Base-by-base conservation (phyloP, 306 rosid genomes). In the Dalbergia cultrata region DNA sequence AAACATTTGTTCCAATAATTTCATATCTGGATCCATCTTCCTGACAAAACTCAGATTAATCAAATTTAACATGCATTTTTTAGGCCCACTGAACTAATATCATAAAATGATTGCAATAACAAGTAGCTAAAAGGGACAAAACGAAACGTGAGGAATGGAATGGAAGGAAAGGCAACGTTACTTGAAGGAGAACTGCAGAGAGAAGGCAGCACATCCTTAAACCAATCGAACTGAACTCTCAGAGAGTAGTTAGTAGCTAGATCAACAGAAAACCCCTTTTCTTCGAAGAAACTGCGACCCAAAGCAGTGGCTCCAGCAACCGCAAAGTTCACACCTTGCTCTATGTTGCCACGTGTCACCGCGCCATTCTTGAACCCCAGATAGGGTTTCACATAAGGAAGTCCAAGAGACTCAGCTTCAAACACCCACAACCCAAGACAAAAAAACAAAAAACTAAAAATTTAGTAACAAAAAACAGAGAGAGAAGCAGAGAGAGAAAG, bases 271-370 rank as follows among this genome's bases (percentile, higher is more conserved):
- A 71, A 70, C 47, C 90, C 90, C 65, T 61, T 85, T 14, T 84
- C 78, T 58, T 67, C 79, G 64, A 86, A 88, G 87, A 83, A 85
- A 22, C 43, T 22, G 0, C 53, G 53, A 22, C 72, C 84, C 75
- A 89, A 77, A 9, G 90, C 93, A 0, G 97, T 85, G 14, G 92
- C 90, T 78, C 97, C 97, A 5, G 67, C 78, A 14, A 90, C 89
- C 3, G 91, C 97, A 21, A 88, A 92, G 78, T 92, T 92, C 68
- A 84, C 65, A 4, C 92, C 97, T 31, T 77, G 53, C 12, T 64
- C 19, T 8, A 74, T 5, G 49, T 33, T 67, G 66, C 19, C 35
- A 37, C 47, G 59, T 19, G 22, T 66, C 67, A 70, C 76, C 1
- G 41, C 63, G 3, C 73, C 77, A 18, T 50, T 74, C 54, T 72